phyloP scores from a whole-genome alignment of 2,329 filamentous ascomycete genomes.

The Sarocladiaceae sp. region DNA sequence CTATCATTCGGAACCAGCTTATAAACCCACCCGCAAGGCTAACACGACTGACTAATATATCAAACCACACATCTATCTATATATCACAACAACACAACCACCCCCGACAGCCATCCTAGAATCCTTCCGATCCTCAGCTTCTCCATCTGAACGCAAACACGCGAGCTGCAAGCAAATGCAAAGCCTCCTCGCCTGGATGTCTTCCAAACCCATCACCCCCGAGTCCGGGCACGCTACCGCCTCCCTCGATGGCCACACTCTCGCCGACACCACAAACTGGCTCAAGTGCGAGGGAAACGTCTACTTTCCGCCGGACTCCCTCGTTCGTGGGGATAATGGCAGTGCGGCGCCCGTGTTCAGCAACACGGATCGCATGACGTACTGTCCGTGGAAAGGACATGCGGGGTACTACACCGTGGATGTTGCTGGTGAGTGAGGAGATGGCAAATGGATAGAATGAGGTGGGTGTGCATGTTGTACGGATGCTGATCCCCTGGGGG shows the following conservation, averaged over 20 bases:
- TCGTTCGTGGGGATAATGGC: neutral
- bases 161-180: too few species aligned
- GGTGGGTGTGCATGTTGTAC: neutral
- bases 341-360: too few species aligned
- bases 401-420: neutral
- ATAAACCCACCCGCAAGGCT: too few species aligned
- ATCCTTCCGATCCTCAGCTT: too few species aligned
- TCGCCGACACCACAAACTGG: neutral
- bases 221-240: neutral
- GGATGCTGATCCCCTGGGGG: neutral
- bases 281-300: conserved; percentile 6
- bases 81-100: too few species aligned
- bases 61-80: too few species aligned
- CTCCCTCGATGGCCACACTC: neutral
- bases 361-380: conserved; percentile 4
- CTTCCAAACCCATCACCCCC: neutral
- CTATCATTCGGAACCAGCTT: too few species aligned
- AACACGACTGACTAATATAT: too few species aligned
- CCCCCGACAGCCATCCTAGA: too few species aligned
- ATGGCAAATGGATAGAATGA: neutral
- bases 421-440: neutral
- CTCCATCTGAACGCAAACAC: too few species aligned
- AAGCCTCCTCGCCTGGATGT: neutral
- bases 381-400: conserved; percentile 4
- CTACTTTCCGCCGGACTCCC: conserved; percentile 1